phyloP scores from a whole-genome alignment of 176 grass and related monocot genomes.

The Olyra latifolia region DNA sequence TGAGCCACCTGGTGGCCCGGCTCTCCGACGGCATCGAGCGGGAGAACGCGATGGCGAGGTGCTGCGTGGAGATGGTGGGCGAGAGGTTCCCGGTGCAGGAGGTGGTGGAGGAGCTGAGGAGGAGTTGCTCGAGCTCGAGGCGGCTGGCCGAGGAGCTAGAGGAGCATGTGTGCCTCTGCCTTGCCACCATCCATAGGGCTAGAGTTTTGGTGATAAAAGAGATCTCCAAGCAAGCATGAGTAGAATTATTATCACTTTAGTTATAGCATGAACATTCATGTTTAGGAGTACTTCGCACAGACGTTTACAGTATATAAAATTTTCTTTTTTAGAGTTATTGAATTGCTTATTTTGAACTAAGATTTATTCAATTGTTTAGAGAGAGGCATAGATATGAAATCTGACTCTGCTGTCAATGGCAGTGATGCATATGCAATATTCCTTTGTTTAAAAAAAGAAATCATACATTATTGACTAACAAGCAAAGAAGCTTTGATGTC shows the following conservation, averaged over 20 bases:
- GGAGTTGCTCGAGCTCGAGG: constrained; percentile 29
- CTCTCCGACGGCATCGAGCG: constrained; percentile 45
- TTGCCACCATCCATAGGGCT: constrained; percentile 50
- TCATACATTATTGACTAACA: not conserved
- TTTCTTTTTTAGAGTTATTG: not conserved
- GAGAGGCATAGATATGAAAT: no score
- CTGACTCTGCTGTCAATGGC: no score
- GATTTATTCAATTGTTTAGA: no score
- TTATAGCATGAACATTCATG: constrained; percentile 13
- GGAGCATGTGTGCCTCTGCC: constrained; percentile 46
- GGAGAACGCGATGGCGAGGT: constrained; percentile 43
- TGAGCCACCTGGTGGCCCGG: constrained; percentile 36
- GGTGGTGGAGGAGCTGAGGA: constrained; percentile 43
- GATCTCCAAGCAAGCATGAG: constrained; percentile 29
- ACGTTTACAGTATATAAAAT: not conserved
- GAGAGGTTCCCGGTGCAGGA: constrained; percentile 27
- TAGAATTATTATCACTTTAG: not conserved
- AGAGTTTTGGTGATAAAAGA: constrained; percentile 44
- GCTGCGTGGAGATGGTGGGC: constrained; percentile 23
- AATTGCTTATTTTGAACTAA: not conserved
- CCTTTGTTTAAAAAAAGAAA: no score
- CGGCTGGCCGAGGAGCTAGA: constrained; percentile 37
- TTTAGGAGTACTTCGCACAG: not conserved
- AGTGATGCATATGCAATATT: no score
- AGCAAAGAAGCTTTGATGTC: not conserved